Evolutionary conservation across 108 stramenopile species (phyloP), one percentile per base, ranked within the genome.

Genomic region (Discostella stelligeroides): DNA sequence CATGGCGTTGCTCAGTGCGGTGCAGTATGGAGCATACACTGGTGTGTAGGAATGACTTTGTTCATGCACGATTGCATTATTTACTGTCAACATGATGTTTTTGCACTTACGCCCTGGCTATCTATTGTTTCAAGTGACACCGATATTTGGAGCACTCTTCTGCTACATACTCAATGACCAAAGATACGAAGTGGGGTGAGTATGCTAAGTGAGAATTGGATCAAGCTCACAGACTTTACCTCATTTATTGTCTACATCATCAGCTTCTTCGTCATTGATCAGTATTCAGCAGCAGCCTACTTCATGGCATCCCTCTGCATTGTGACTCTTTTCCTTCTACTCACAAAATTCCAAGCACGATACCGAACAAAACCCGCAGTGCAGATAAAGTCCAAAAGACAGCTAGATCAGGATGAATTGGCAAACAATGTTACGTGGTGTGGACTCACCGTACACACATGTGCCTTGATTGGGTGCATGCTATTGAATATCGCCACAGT

Each of bases 1-100:
- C 50, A 89, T 97, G 71, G 95, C 92, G 18, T 92, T 66, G 87
- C 78, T 88, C 53, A 97, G 92, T 4, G 98, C 98, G 8, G 91
- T 97, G 40, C 98, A 98, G 69, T 98, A 98, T 72, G 90, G 83
- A 46, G 98, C 96, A 7, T 97, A 96, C 73, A 98, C 96, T 14
- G 89, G 88, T 25, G 94, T 92, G 50, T 58, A 5, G 34, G n/a
- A 17, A 7, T 27, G 4, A 27, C 6, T 4, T 6, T 54, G 5
- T 0, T 30, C 0, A 54, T 25, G 7, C 3, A 28, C 3, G 13
- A 13, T 18, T 14, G 0, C 0, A 8, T 49, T 4, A n/a, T 12
- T 18, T 17, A 13, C 25, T 24, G 45, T 23, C 7, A 7, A 18
- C 48, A 18, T 23, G 7, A 7, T 5, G 2, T 5, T 49, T 49